A percentile compares a stretch with the other conserved stretches of the same genome.
Conservation (phyloP, 176 grass and related monocot genomes). For the Bolboschoenus planiculmis region DNA sequence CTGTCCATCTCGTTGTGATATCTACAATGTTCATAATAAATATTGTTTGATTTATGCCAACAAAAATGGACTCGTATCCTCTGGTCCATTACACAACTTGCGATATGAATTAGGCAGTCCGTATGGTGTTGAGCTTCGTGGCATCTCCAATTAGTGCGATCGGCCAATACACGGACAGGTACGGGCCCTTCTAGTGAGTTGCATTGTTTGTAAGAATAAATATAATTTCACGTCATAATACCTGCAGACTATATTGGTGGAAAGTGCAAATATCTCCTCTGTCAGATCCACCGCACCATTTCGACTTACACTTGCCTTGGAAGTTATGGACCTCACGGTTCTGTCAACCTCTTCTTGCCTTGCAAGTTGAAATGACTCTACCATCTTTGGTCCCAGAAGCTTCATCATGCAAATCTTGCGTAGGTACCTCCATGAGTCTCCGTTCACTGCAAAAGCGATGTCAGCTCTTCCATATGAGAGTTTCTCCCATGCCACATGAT, state of each 20-base stretch:
- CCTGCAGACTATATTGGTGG: constrained; percentile 4
- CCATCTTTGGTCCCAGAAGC: constrained; percentile 5
- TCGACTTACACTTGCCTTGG: neutral
- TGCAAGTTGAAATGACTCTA: neutral
- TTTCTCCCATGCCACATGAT: neutral
- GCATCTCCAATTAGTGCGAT: neutral
- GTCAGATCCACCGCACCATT: neutral
- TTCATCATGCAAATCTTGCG: constrained; percentile 8
- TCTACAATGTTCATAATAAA: neutral
- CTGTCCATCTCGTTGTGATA: neutral
- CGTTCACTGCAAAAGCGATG: neutral
- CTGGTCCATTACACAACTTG: neutral
- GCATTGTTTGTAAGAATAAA: neutral
- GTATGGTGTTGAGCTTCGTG: neutral
- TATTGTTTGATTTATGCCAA: neutral
- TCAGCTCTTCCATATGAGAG: constrained; percentile 3
- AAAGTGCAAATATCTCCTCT: constrained; percentile 5
- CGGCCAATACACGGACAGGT: neutral
- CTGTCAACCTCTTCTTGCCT: constrained; percentile 13
- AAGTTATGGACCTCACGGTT: neutral
- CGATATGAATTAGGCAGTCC: neutral
- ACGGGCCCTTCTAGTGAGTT: neutral
- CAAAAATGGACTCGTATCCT: neutral
- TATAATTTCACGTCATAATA: neutral
- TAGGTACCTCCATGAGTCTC: constrained; percentile 19